A percentile compares a stretch with the other conserved stretches of the same genome.
phyloP scores from a whole-genome alignment of 768 basidiomycete species.

The Kwoniella dejecticola region DNA sequence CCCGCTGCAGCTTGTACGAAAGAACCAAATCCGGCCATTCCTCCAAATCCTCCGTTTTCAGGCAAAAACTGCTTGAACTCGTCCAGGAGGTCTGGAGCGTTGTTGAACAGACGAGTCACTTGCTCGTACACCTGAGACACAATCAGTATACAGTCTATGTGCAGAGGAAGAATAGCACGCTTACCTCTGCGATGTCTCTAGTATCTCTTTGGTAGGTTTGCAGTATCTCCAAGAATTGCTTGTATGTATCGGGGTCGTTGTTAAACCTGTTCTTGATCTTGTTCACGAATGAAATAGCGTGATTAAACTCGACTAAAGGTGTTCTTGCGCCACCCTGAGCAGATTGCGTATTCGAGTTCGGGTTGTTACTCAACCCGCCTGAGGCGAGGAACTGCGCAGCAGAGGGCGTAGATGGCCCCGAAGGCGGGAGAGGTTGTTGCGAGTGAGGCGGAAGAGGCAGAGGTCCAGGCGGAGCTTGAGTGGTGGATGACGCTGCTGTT shows the following conservation, averaged over 20 bases:
- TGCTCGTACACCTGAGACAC: constrained; percentile 56
- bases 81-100: constrained; percentile 55
- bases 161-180: constrained; percentile 33
- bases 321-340: constrained; percentile 22
- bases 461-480: constrained; percentile 17
- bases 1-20: constrained; percentile 32
- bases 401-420: constrained; percentile 48
- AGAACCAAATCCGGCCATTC: constrained; percentile 40
- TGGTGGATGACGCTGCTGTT: constrained; percentile 1
- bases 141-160: background rate
- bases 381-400: constrained; percentile 47
- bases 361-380: constrained; percentile 23
- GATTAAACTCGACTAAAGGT: constrained; percentile 60
- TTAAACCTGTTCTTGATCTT: constrained; percentile 93
- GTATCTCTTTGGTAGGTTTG: constrained; percentile 62
- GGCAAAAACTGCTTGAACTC: constrained; percentile 57
- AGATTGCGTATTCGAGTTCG: background rate
- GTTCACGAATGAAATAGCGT: constrained; percentile 96
- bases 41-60: constrained; percentile 46
- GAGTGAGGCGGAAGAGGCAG: constrained; percentile 29
- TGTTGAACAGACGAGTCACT: constrained; percentile 55
- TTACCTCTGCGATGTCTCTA: constrained; percentile 63
- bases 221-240: constrained; percentile 59
- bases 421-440: constrained; percentile 28
- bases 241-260: constrained; percentile 79